Conservation (phyloP, 495 filamentous ascomycete genomes). For the Usnea hakonensis region DNA sequence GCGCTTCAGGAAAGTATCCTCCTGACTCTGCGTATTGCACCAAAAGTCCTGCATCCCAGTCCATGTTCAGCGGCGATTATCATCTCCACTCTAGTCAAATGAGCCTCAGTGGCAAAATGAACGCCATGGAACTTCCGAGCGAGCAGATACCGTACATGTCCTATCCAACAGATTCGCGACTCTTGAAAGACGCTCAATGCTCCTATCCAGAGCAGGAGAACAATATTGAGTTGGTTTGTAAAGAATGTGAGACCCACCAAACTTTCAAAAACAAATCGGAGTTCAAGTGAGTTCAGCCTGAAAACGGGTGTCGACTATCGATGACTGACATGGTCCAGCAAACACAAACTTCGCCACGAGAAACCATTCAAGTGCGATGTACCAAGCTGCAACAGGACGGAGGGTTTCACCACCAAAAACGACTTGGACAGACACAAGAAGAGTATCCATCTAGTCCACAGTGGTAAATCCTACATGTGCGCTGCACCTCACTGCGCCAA, state of each 20-base stretch:
- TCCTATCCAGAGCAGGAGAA: constrained; percentile 8
- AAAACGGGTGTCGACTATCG: not conserved
- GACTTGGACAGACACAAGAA: constrained; percentile 69
- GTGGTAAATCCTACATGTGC: constrained; percentile 60
- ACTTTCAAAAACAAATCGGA: constrained; percentile 24
- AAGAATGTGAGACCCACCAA: not conserved
- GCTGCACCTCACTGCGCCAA: constrained; percentile 53
- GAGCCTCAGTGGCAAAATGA: constrained; percentile 31
- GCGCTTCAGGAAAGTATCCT: constrained; percentile 39
- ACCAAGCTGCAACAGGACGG: constrained; percentile 46
- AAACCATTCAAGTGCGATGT: constrained; percentile 65
- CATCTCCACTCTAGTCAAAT: constrained; percentile 30
- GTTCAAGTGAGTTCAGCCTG: constrained; percentile 26
- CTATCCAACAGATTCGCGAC: not conserved
- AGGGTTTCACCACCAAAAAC: constrained; percentile 77
- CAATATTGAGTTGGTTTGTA: constrained; percentile 3
- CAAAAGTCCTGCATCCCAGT: constrained; percentile 39
- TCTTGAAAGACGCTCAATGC: constrained; percentile 18
- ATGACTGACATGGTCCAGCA: constrained; percentile 42
- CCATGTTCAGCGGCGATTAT: constrained; percentile 36
- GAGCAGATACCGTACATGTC: constrained; percentile 15
- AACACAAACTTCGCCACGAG: constrained; percentile 70
- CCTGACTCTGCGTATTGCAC: constrained; percentile 63
- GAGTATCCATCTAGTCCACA: constrained; percentile 53
- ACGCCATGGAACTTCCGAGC: constrained; percentile 15